Evolutionary conservation across 306 rosid species (phyloP), one percentile per base, ranked within the genome.

Genomic region (Urtica urens): DNA sequence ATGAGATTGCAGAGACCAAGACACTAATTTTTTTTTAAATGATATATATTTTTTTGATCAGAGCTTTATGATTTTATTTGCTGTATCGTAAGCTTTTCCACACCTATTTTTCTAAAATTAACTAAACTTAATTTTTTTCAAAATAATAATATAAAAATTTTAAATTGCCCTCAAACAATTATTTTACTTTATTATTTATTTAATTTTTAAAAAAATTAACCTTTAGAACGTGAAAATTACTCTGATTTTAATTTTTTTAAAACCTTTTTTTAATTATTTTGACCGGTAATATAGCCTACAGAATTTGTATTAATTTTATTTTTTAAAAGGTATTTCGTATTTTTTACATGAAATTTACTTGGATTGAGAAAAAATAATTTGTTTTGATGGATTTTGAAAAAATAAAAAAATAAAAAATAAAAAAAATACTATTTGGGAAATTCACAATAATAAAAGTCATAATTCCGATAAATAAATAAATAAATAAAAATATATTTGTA

Each of bases 61-160:
- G 27, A 24, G 13, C 16, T 6, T 26, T 46, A 2, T 49, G 1
- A 10, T 26, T 3, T 27, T 28, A 13, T 49, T 44, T 49, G 65
- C 75, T 67, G 69, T 78, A 57, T 60, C 70, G 21, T 18, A 18
- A 67, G 46, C 60, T 28, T 57, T 68, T 60, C 49, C 67, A 52
- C 23, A 10, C 54, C 23, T 24, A 39, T 51, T 68, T 54, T 47
- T 64, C 55, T 38, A 49, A 51, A 56, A 46, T 51, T 38, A 24
- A 28, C 3, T 46, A 28, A 50, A n/a, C n/a, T n/a, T n/a, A n/a
- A n/a, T n/a, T n/a, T n/a, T n/a, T n/a, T 27, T 21, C 25, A 56
- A 37, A 12, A 38, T 45, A 40, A 62, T 55, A 54, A 46, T 51
- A 19, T 38, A 34, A 17, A 25, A n/a, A n/a, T n/a, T n/a, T n/a